phyloP scores from a whole-genome alignment of 495 filamentous ascomycete genomes.

The Xylaria telfairii region DNA sequence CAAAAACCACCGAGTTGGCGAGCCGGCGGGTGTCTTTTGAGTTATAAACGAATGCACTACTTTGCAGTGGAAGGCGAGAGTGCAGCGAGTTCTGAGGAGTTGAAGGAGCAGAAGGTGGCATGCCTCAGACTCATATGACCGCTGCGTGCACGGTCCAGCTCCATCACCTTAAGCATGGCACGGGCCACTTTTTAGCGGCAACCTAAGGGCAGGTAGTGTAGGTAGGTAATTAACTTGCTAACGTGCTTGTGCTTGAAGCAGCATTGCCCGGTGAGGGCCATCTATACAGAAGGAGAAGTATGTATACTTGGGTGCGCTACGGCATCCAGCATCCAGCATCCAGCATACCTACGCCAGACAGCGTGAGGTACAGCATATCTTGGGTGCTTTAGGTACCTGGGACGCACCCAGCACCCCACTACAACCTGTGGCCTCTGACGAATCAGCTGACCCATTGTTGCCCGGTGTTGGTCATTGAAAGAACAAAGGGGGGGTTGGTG shows the following conservation, averaged over 20 bases:
- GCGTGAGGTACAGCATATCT: no score
- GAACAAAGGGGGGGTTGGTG: constrained; percentile 4
- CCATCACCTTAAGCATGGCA: constrained; percentile 16
- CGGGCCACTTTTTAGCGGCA: constrained; percentile 26
- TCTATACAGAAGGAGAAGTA: no score
- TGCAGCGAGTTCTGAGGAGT: constrained; percentile 27
- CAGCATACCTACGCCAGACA: no score
- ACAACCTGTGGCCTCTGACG: constrained; percentile 21
- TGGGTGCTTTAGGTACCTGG: not conserved
- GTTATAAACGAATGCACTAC: constrained; percentile 34
- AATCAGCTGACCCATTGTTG: constrained; percentile 26
- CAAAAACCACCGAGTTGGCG: not conserved
- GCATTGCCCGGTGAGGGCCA: not conserved
- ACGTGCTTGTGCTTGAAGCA: constrained; percentile 8
- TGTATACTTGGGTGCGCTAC: not conserved
- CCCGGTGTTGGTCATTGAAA: constrained; percentile 11
- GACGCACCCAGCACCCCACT: constrained; percentile 14
- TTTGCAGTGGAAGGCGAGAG: constrained; percentile 32
- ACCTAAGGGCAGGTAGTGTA: not conserved
- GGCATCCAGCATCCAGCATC: not conserved
- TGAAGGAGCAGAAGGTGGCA: constrained; percentile 41
- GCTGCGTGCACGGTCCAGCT: constrained; percentile 38
- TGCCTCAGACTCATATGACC: constrained; percentile 44
- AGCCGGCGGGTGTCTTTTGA: constrained; percentile 25
- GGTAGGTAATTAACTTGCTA: constrained; percentile 2